Conservation (phyloP, 192 early-diverging fungal species). For the Podila horticola region DNA sequence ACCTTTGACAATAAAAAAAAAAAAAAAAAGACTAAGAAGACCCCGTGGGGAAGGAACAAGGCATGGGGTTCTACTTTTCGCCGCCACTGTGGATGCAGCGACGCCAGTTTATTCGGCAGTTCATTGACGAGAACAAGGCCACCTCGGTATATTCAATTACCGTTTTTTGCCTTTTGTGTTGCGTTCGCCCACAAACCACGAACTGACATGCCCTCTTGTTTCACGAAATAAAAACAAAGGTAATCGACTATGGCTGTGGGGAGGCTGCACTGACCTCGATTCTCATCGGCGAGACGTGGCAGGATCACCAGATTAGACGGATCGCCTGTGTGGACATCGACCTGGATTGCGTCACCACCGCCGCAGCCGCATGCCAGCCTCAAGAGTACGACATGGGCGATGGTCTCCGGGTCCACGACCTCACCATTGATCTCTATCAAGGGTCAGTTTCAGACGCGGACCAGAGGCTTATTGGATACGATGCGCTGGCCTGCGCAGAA, state of each 20-base stretch:
- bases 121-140: constrained; percentile 59
- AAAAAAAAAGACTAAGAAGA: background rate
- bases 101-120: constrained; percentile 65
- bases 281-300: constrained; percentile 58
- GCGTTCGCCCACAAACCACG: background rate
- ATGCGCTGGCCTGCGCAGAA: constrained; percentile 84
- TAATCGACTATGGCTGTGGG: constrained; percentile 92
- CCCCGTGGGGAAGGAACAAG: background rate
- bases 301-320: constrained; percentile 64
- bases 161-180: background rate
- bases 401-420: constrained; percentile 66
- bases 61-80: constrained; percentile 14
- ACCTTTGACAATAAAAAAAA: no score
- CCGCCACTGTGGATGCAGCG: constrained; percentile 91
- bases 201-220: background rate
- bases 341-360: constrained; percentile 50
- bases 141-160: constrained; percentile 50
- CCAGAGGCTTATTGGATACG: constrained; percentile 61
- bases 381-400: constrained; percentile 62
- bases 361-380: constrained; percentile 66
- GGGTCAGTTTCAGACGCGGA: constrained; percentile 69
- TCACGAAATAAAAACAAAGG: constrained; percentile 35
- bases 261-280: constrained; percentile 78
- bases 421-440: constrained; percentile 73
- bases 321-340: constrained; percentile 83